Conservation (phyloP, 1,284 basidiomycete genomes). For the Fomitopsis schrenkii region DNA sequence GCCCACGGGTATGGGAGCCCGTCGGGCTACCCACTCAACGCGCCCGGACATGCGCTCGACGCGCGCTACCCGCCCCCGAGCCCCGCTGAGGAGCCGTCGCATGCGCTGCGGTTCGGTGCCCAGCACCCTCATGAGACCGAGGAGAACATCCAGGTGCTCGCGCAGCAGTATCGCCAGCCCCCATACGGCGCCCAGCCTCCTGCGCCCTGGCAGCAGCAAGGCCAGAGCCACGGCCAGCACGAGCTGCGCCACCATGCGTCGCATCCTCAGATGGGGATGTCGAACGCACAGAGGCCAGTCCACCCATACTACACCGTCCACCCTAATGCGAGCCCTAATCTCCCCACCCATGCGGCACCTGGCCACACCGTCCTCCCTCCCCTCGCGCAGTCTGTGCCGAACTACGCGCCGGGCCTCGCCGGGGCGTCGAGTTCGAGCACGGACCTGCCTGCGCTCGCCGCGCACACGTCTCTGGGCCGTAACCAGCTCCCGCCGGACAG, state of each 20-base stretch:
- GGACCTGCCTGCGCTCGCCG: constrained; percentile 15
- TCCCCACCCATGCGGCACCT: background rate
- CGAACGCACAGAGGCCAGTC: constrained; percentile 6
- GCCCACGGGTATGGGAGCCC: constrained; percentile 7
- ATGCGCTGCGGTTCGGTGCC: constrained; percentile 2
- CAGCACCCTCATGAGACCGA: constrained; percentile 2
- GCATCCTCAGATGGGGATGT: background rate
- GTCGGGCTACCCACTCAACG: constrained; percentile 8
- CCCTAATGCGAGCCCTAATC: background rate
- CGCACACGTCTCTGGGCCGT: constrained; percentile 25
- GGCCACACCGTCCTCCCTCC: constrained; percentile 3
- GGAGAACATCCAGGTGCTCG: background rate
- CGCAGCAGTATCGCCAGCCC: constrained; percentile 11
- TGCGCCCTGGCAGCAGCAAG: background rate
- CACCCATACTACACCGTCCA: constrained; percentile 16
- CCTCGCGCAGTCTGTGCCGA: constrained; percentile 9
- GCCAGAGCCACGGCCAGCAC: constrained; percentile 6
- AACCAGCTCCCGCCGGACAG: constrained; percentile 42
- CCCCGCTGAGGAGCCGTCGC: constrained; percentile 14
- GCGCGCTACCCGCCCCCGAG: constrained; percentile 14
- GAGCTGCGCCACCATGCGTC: constrained; percentile 12
- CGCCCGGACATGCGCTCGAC: constrained; percentile 12
- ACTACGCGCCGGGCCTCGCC: constrained; percentile 9
- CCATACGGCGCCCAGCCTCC: background rate
- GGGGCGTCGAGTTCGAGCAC: constrained; percentile 2